Base-by-base conservation (phyloP, 345 rosid species). In the Litchi chinensis region DNA sequence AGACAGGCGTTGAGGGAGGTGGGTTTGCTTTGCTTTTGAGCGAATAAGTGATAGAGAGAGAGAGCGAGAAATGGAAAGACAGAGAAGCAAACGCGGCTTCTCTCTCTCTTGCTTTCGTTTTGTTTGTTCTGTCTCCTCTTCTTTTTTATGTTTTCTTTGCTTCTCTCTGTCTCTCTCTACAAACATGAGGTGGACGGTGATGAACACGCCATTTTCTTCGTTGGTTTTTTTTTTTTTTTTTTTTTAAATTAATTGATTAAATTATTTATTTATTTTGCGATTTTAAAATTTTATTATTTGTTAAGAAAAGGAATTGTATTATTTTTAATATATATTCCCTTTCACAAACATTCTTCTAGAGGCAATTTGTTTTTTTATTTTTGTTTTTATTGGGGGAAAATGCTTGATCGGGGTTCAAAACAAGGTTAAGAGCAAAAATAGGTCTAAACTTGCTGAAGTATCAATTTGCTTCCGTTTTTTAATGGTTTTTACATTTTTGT, bases 21-120 rank as follows among this genome's bases (percentile, higher is more conserved):
- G 16, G 22, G 11, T 54, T 52, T 62, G 57, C 69, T 74, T 62
- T 10, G 63, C 19, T 46, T 75, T 65, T 6, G 57, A 43, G 68
- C 13, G 5, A 26, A 7, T 8, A 54, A n/a, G 37, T 32, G 4
- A 32, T 32, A 5, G 10, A 0, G 60, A 46, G 32, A 24, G 50
- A 0, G 73, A 57, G 48, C 1, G 11, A 15, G 4, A n/a, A 32
- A 54, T 2, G n/a, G 65, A 15, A 22, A 5, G 21, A 24, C 39
- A 24, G 68, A 24, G 15, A 54, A 63, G 65, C 68, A 74, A 60
- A 74, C 77, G 68, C 76, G 57, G 56, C 68, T 43, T 43, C 56
- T 16, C 28, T 62, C 39, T 41, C 50, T 56, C 10, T 37, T 41
- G 8, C 0, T 72, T 37, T 32, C 52, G 62, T 22, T n/a, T 10